Percentiles rank a stretch among this genome's conserved stretches.
Conservation (phyloP, 1,284 basidiomycete species). For the Ustilago bromivora region DNA sequence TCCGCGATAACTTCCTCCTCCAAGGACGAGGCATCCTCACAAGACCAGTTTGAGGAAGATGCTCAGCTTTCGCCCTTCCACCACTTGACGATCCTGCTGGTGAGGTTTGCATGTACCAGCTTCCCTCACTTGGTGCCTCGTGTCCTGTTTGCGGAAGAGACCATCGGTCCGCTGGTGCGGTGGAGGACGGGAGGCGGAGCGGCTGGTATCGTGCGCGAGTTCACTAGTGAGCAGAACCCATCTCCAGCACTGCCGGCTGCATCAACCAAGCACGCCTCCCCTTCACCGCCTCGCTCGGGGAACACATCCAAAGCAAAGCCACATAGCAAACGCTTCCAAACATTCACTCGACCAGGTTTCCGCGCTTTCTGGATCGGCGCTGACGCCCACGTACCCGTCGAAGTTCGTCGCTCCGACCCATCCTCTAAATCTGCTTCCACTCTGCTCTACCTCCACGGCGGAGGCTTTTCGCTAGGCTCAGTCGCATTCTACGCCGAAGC, state of each 20-base stretch:
- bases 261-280: conserved; percentile 2
- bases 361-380: conserved; percentile 65
- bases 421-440: conserved; percentile 51
- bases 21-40: conserved; percentile 26
- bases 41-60: conserved; percentile 26
- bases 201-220: conserved; percentile 53
- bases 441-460: conserved; percentile 66
- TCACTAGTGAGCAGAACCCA: conserved; percentile 28
- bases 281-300: neutral
- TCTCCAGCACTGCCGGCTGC: neutral
- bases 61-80: conserved; percentile 62
- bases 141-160: conserved; percentile 65
- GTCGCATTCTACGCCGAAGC: conserved; percentile 69
- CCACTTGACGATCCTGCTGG: conserved; percentile 60
- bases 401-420: conserved; percentile 38
- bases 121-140: conserved; percentile 66
- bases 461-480: conserved; percentile 67
- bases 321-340: neutral
- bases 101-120: conserved; percentile 61
- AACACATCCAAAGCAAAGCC: conserved; percentile 7
- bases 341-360: conserved; percentile 43
- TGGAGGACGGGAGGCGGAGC: conserved; percentile 67
- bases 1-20: conserved; percentile 18
- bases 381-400: conserved; percentile 41
- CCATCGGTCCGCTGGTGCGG: conserved; percentile 64